Evolutionary conservation across 768 basidiomycete genomes (phyloP), one percentile per base, ranked within the genome.

Genomic region (Cubamyces sp.): DNA sequence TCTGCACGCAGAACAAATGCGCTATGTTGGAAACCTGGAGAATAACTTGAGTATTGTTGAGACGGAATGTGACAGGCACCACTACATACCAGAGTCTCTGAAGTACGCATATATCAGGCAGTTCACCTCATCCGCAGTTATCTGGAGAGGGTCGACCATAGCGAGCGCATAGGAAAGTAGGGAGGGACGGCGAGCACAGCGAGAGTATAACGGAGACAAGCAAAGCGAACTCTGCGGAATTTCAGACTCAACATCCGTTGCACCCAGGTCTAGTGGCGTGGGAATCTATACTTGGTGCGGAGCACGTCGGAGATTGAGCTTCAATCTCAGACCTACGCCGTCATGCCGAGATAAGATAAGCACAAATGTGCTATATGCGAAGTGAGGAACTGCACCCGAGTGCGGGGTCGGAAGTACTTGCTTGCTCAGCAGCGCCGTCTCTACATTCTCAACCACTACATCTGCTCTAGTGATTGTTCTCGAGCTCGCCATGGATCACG

Each of bases 71-170:
- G 9, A 26, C 21, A 23, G 48, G 12, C 5, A 16, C 15, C 21
- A 11, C 11, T 11, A 68, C 64, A 39, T 65, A 91, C 92, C 92
- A 34, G 91, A 92, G 68, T 94, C 92, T 66, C 87, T 80, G 65
- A 94, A 85, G 70, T 93, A 94, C 1, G 92, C 82, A 73, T 94
- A 87, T 49, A 94, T 87, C 64, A 94, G 84, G 69, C 88, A 91
- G 72, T 94, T 94, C 62, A 94, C 81, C 71, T 94, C 90, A 66
- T 93, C 91, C 40, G 91, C 88, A 42, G 87, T 84, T 64, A 92
- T 88, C 34, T 81, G 80, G 50, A 89, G 81, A 52, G 82, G 81
- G 57, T 80, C 57, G 15, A 50, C 52, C 68, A 69, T 69, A 19
- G 25, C 54, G 16, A 19, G n/a, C 16, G 57, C 60, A 41, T 53